Conservation (phyloP, 371 early-diverging fungal species). For the Actinomortierella wolfii region DNA sequence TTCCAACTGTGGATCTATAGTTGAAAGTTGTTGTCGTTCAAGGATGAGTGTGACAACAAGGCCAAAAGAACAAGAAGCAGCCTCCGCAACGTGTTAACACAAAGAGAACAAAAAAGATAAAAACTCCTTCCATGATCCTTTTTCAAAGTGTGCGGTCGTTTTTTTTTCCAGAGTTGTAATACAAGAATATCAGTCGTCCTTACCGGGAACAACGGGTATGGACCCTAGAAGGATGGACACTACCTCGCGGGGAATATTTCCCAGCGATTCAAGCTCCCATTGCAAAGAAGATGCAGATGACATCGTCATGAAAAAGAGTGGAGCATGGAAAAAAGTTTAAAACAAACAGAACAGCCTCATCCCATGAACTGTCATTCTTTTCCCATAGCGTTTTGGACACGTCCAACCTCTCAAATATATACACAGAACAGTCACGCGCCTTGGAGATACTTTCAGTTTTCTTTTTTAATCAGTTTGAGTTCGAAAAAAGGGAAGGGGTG, state of each 20-base stretch:
- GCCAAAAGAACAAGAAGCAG: neutral
- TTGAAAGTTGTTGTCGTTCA: neutral
- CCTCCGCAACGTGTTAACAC: neutral
- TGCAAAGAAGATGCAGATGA: conserved; percentile 29
- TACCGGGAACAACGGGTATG: conserved; percentile 46
- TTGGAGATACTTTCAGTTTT: too few species aligned
- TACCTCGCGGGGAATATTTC: conserved; percentile 39
- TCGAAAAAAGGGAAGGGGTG: too few species aligned
- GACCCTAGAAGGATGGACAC: conserved; percentile 41
- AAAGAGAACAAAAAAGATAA: neutral
- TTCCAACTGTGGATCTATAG: conserved; percentile 30
- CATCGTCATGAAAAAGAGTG: neutral
- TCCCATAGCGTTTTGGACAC: too few species aligned
- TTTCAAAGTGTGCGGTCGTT: too few species aligned
- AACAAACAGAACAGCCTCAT: neutral
- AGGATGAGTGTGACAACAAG: neutral
- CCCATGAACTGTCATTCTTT: too few species aligned
- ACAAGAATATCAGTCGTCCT: neutral
- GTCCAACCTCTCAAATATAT: too few species aligned
- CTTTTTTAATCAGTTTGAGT: too few species aligned
- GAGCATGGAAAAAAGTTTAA: neutral
- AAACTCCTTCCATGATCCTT: neutral
- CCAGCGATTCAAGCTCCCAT: conserved; percentile 36
- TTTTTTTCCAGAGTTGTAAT: neutral
- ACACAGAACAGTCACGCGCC: too few species aligned